These are phyloP conservation scores for Neurospora sp. DNA, from an alignment of 495 filamentous ascomycete genomes.

Conservation along the genomic window DNA sequence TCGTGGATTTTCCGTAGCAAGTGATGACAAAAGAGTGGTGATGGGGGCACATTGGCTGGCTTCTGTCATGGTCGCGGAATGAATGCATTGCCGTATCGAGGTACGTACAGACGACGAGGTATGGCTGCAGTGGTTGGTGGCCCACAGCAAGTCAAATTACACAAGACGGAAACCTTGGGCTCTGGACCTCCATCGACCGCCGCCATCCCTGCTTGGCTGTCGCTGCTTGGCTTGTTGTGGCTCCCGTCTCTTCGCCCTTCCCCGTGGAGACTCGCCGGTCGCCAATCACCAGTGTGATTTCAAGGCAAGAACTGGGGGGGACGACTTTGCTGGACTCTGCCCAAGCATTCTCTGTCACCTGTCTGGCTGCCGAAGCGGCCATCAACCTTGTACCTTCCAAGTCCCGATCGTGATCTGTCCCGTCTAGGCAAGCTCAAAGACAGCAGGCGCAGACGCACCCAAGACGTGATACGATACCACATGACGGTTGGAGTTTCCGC, in stretches of 20 bases:
- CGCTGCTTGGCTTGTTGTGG: neutral
- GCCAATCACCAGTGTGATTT: neutral
- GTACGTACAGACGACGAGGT: neutral
- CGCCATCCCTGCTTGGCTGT: slow-evolving; percentile 2
- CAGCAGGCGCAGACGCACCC: neutral
- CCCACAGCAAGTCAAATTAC: slow-evolving; percentile 2
- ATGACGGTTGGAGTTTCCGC: neutral
- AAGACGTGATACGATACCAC: neutral
- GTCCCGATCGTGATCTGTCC: neutral
- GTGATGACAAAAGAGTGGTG: neutral
- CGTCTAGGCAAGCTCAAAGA: neutral
- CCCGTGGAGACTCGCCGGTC: neutral
- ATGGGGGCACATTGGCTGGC: neutral
- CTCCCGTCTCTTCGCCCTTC: neutral
- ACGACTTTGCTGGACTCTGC: neutral
- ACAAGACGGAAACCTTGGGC: slow-evolving; percentile 1
- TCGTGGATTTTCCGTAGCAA: neutral
- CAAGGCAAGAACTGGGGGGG: neutral
- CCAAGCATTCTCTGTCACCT: neutral
- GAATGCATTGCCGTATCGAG: neutral
- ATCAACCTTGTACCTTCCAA: neutral
- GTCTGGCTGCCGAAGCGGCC: neutral
- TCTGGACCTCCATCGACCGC: slow-evolving; percentile 17
- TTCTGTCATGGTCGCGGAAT: neutral
- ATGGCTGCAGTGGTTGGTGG: neutral